Base-by-base conservation (phyloP, 1,284 basidiomycete species). In the Naganishia albida region DNA sequence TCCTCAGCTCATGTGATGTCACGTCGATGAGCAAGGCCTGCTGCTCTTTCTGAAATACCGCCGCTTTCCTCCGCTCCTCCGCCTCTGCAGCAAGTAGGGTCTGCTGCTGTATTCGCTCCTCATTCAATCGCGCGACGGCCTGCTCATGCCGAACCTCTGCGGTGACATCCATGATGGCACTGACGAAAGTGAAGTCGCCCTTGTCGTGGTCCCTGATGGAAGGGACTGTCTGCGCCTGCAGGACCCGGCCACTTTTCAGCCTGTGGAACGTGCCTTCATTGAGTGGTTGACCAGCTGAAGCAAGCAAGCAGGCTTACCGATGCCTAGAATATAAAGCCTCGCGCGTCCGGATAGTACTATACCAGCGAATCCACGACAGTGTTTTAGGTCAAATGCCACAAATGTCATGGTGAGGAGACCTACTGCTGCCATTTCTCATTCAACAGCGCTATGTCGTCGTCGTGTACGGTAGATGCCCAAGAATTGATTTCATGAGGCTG, bases 41-140 rank as follows among this genome's bases (percentile, higher is more conserved):
- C 20, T 67, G 66, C 25, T 67, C 66, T 28, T 63, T 63, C 49
- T 67, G 66, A 13, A 46, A 40, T 15, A 67, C 62, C 26, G 66
- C 66, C 4, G 51, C 50, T 39, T 49, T 64, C 26, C 66, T 38
- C 25, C 66, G 38, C 39, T 67, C 54, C 38, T 67, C 66, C 18
- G 66, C 62, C 23, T 67, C 66, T 7, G 26, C 62, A 4, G 63
- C 46, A 13, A 49, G 34, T 2, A 46, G 53, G 4, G 53, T 55
- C 18, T 54, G 43, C 18, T 56, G 38, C 10, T 15, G 23, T 3
- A 67, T 51, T 18, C 62, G 38, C 43, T 67, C 54, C 55, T 67
- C 66, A 42, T 53, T 59, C 3, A 67, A 23, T 23, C 39, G 54
- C 38, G 51, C 54, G 10, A 67, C 55, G 15, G 54, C 43, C 23